These are phyloP conservation scores for Phytopythium vexans DNA, from an alignment of 352 stramenopile species.

Conservation along the genomic window DNA sequence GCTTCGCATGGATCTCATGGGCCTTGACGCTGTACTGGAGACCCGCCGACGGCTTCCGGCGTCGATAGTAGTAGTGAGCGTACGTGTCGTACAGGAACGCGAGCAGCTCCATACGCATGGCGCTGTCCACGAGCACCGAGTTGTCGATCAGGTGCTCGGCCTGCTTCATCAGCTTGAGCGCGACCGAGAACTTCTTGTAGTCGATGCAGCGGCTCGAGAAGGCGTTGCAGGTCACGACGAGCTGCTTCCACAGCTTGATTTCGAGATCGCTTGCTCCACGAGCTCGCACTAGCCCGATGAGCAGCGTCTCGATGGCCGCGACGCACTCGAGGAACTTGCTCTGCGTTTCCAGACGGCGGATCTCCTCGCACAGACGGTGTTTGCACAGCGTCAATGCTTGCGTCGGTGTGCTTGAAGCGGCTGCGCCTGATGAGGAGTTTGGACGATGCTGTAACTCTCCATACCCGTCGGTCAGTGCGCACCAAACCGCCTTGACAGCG, in stretches of 20 bases:
- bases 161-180: constrained; percentile 84
- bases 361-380: constrained; percentile 69
- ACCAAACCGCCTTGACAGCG: constrained; percentile 82
- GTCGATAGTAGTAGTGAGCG: constrained; percentile 89
- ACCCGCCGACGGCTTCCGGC: constrained; percentile 77
- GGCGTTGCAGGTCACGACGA: constrained; percentile 87
- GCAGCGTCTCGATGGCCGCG: constrained; percentile 64
- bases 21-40: constrained; percentile 85
- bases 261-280: constrained; percentile 51
- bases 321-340: constrained; percentile 80
- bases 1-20: constrained; percentile 74
- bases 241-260: constrained; percentile 85
- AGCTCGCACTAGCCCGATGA: constrained; percentile 67
- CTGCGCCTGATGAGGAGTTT: not conserved
- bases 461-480: constrained; percentile 56
- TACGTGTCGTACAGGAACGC: constrained; percentile 87
- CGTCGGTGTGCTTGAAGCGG: not conserved
- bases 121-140: constrained; percentile 53
- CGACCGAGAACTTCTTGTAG: constrained; percentile 70
- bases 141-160: constrained; percentile 75
- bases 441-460: constrained; percentile 5
- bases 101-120: constrained; percentile 61
- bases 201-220: constrained; percentile 87
- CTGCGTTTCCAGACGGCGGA: constrained; percentile 78
- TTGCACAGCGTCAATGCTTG: constrained; percentile 29